Base-by-base conservation (phyloP, 2,329 filamentous ascomycete genomes). In the Penicillium sumatraense region DNA sequence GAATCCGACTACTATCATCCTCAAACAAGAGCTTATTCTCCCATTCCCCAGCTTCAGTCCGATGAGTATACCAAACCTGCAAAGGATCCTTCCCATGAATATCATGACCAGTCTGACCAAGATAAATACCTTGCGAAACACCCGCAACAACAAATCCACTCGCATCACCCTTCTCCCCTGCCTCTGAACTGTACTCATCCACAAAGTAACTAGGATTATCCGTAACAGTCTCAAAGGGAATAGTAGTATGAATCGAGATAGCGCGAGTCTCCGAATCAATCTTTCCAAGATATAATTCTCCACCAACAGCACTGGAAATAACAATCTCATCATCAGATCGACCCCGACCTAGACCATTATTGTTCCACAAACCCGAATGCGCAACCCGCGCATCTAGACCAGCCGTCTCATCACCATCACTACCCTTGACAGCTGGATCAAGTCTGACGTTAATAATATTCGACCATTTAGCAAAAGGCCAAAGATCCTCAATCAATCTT, bases 121-220 rank as follows among this genome's bases (percentile, higher is more conserved):
- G 51, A 3, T 81, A 70, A 2, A 76, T 26, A 0, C 61, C 75
- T 10, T 74, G 73, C 0, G 75, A 66, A 0, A 86, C 40, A 1
- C 85, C 84, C 0, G 80, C 74, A 0, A 81, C 62, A 1, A 87
- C 66, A 47, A 81, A 82, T 0, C 84, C 84, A 51, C 83, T 86
- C 14, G 78, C 78, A 54, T 86, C 81, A 29, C 68, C 49, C 0
- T 62, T 69, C 0, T 60, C 57, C 0, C 68, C 49, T 0, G 62
- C 69, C 0, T 60, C 57, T 0, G 72, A 74, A 1, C 77, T 71
- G 41, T 80, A 86, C 0, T 81, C 78, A 49, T 88, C 85, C 0
- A 66, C 53, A 62, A 83, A 88, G 67, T 81, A 87, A 60, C 68
- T 80, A 0, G 85, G 84, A 56, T 88, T 88, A 61, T 88, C 85